phyloP scores from a whole-genome alignment of 2,329 filamentous ascomycete genomes.

The Graphilbum fragrans region DNA sequence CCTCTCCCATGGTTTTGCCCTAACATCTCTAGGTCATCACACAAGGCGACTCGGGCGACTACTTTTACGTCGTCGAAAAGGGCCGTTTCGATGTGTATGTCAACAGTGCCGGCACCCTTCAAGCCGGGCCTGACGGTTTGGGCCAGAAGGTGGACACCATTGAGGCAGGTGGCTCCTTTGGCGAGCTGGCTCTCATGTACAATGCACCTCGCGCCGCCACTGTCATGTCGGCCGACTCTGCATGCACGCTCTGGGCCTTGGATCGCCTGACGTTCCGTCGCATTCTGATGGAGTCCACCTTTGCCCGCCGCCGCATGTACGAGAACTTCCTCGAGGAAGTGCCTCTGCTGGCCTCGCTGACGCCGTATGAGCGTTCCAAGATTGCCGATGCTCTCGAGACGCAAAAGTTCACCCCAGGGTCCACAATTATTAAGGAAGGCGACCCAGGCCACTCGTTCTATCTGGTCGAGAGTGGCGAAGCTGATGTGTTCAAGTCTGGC shows the following conservation, averaged over 20 bases:
- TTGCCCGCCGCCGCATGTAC: slow-evolving; percentile 91
- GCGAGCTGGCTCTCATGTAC: slow-evolving; percentile 96
- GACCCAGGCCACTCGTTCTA: slow-evolving; percentile 89
- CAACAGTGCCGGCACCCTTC: slow-evolving; percentile 62
- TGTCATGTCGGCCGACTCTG: slow-evolving; percentile 67
- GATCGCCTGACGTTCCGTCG: slow-evolving; percentile 94
- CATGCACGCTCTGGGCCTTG: slow-evolving; percentile 81
- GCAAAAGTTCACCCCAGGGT: slow-evolving; percentile 66
- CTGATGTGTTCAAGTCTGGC: slow-evolving; percentile 74
- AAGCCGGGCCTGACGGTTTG: slow-evolving; percentile 70
- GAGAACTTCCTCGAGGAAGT: slow-evolving; percentile 95
- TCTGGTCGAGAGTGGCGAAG: slow-evolving; percentile 76
- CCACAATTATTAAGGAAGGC: slow-evolving; percentile 82
- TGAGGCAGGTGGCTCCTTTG: slow-evolving; percentile 83
- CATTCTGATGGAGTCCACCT: slow-evolving; percentile 96
- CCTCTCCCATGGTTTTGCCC: background rate
- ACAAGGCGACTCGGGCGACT: slow-evolving; percentile 92
- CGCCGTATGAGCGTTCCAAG: slow-evolving; percentile 89
- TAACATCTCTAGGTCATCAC: slow-evolving; percentile 60
- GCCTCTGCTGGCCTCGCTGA: slow-evolving; percentile 69
- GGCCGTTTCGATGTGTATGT: slow-evolving; percentile 88
- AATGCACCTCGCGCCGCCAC: slow-evolving; percentile 94
- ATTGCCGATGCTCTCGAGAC: slow-evolving; percentile 94
- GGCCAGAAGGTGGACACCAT: slow-evolving; percentile 73
- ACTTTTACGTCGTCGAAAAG: slow-evolving; percentile 93